A percentile compares a stretch with the other conserved stretches of the same genome.
Evolutionary conservation across 345 rosid genomes (phyloP).

Genomic region (Syzygium aqueum): DNA sequence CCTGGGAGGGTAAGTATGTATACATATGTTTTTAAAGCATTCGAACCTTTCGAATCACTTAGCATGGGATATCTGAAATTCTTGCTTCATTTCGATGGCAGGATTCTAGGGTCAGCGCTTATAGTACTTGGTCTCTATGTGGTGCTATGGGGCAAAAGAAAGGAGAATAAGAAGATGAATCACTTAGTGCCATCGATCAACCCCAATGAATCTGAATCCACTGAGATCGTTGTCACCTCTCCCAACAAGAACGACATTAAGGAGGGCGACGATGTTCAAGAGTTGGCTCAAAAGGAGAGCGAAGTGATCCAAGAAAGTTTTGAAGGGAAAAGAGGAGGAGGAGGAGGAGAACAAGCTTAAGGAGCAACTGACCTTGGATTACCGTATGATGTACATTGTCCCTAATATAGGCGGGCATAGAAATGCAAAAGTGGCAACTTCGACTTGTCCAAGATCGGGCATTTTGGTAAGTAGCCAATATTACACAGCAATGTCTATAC

Average conservation of each 20-base stretch:
- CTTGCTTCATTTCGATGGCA: neutral
- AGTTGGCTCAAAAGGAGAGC: neutral
- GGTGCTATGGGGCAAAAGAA: conserved; percentile 23
- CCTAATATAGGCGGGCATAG: neutral
- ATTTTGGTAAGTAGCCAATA: neutral
- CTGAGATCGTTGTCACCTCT: neutral
- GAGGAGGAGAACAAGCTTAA: neutral
- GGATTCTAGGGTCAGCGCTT: conserved; percentile 12
- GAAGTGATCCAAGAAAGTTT: neutral
- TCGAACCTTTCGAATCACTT: neutral
- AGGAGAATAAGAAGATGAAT: conserved; percentile 4
- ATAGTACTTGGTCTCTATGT: conserved; percentile 12
- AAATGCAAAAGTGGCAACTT: neutral
- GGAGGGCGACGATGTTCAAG: neutral
- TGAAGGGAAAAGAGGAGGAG: neutral
- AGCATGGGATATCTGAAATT: neutral
- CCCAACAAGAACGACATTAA: neutral
- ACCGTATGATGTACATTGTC: neutral
- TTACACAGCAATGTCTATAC: neutral
- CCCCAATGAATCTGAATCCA: neutral
- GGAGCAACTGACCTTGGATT: neutral
- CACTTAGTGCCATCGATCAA: neutral
- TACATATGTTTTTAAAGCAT: neutral
- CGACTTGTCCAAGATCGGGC: neutral
- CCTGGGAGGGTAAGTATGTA: conserved; percentile 19